These are phyloP conservation scores for Ceratopteris richardii DNA, from an alignment of 75 land plant genomes.

Conservation along the genomic window DNA sequence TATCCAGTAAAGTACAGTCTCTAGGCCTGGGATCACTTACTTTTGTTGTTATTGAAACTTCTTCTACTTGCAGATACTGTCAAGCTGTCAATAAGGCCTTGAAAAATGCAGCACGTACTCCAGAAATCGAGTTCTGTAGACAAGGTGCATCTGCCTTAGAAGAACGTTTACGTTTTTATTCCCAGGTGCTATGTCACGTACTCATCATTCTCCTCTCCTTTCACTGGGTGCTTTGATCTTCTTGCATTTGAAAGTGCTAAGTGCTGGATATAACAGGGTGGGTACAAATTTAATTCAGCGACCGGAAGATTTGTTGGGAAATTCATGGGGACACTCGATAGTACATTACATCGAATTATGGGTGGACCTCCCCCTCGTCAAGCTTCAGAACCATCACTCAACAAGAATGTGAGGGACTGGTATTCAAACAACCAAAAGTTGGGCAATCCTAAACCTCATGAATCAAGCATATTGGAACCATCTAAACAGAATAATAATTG, in stretches of 20 bases:
- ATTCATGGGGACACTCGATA: constrained; percentile 62
- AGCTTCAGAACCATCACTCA: too few species aligned
- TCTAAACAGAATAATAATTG: constrained; percentile 48
- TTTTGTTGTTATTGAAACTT: too few species aligned
- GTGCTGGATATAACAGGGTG: constrained; percentile 42
- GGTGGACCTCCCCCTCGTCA: constrained; percentile 47
- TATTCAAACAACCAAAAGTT: too few species aligned
- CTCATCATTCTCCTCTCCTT: neutral
- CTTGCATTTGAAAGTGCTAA: neutral
- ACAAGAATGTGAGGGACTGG: too few species aligned
- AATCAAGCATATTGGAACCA: constrained; percentile 49
- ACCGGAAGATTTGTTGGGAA: constrained; percentile 66
- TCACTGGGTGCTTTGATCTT: neutral
- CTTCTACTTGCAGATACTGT: constrained; percentile 76
- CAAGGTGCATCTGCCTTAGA: constrained; percentile 53
- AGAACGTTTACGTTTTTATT: constrained; percentile 78
- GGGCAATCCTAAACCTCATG: constrained; percentile 26
- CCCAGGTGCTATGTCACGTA: constrained; percentile 46
- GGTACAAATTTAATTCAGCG: constrained; percentile 45
- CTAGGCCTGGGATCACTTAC: too few species aligned
- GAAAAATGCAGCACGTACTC: constrained; percentile 68
- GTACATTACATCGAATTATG: constrained; percentile 66
- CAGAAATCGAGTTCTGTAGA: constrained; percentile 73
- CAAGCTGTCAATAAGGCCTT: constrained; percentile 62
- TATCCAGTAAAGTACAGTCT: too few species aligned